These are phyloP conservation scores for Suillus weaverae DNA, from an alignment of 768 basidiomycete species.

Conservation along the genomic window DNA sequence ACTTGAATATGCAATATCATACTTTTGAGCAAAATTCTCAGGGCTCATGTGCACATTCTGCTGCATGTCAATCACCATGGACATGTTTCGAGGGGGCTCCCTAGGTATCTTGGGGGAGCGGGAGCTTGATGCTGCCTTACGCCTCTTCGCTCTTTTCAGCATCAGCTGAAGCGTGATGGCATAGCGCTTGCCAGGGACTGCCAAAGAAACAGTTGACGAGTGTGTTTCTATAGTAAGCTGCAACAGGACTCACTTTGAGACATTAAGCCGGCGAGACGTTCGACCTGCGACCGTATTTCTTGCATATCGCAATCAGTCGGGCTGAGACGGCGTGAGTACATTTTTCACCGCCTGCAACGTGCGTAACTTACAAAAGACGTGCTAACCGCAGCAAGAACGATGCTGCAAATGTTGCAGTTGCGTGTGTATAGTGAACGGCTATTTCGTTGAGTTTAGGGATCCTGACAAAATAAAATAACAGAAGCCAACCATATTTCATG, in stretches of 20 bases:
- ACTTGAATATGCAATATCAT: conserved; percentile 44
- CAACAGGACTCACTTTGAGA: conserved; percentile 61
- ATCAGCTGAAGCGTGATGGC: conserved; percentile 88
- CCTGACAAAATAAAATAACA: not conserved
- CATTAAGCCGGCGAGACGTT: conserved; percentile 73
- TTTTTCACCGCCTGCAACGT: not conserved
- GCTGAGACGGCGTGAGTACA: conserved; percentile 38
- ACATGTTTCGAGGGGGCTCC: conserved; percentile 50
- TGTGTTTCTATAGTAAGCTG: conserved; percentile 1
- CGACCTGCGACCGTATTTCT: conserved; percentile 75
- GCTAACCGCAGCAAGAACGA: conserved; percentile 85
- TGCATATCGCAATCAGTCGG: conserved; percentile 80
- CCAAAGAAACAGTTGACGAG: conserved; percentile 8
- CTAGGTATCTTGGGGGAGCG: conserved; percentile 62
- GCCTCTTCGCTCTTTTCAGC: conserved; percentile 74
- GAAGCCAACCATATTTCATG: conserved; percentile 78
- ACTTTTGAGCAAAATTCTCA: conserved; percentile 59
- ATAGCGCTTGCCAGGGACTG: conserved; percentile 92
- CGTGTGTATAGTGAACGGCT: conserved; percentile 92
- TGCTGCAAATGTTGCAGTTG: conserved; percentile 91
- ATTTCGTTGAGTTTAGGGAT: conserved; percentile 11
- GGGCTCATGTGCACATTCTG: conserved; percentile 36
- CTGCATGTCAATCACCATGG: conserved; percentile 48
- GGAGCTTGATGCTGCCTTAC: conserved; percentile 52
- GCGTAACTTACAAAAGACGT: conserved; percentile 75